phyloP scores from a whole-genome alignment of 2,329 filamentous ascomycete genomes.

The Aurifilum marmelostoma region DNA sequence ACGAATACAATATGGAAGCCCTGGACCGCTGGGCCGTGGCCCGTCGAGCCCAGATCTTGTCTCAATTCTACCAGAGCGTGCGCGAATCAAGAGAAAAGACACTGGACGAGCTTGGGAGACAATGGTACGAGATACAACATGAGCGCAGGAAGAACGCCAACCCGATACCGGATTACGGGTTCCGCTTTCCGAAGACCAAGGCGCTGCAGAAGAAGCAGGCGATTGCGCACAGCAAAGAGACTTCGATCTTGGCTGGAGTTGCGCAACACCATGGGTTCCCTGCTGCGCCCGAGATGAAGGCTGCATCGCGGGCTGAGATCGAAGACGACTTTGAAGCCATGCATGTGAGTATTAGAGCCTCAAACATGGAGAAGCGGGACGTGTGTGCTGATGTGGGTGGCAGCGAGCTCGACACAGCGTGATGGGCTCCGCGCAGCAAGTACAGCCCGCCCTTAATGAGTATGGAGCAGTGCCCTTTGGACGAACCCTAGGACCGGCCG shows the following conservation, averaged over 20 bases:
- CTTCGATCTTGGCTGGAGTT: slow-evolving; percentile 85
- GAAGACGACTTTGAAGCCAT: slow-evolving; percentile 90
- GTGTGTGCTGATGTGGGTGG: slow-evolving; percentile 16
- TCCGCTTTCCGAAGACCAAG: slow-evolving; percentile 77
- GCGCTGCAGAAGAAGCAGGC: slow-evolving; percentile 82
- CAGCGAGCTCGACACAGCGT: slow-evolving; percentile 39
- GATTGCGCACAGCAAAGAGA: slow-evolving; percentile 90
- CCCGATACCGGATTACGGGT: slow-evolving; percentile 78
- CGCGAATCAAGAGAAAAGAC: slow-evolving; percentile 81
- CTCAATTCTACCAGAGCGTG: slow-evolving; percentile 86
- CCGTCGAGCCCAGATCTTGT: slow-evolving; percentile 82
- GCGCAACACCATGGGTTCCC: slow-evolving; percentile 97
- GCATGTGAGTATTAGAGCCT: slow-evolving; percentile 64
- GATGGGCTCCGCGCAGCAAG: slow-evolving; percentile 40
- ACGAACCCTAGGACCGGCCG: slow-evolving; percentile 64
- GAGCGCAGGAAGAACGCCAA: slow-evolving; percentile 73
- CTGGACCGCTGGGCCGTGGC: slow-evolving; percentile 77
- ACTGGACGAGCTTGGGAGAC: slow-evolving; percentile 79
- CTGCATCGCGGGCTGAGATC: slow-evolving; percentile 72
- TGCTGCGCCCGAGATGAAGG: slow-evolving; percentile 81
- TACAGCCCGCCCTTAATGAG: slow-evolving; percentile 48
- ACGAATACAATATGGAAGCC: slow-evolving; percentile 73
- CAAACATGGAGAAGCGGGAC: not conserved
- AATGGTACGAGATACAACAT: slow-evolving; percentile 91
- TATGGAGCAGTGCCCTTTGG: slow-evolving; percentile 53